Evolutionary conservation across 805 yeast species (phyloP).

Genomic region (Pichia californica): DNA sequence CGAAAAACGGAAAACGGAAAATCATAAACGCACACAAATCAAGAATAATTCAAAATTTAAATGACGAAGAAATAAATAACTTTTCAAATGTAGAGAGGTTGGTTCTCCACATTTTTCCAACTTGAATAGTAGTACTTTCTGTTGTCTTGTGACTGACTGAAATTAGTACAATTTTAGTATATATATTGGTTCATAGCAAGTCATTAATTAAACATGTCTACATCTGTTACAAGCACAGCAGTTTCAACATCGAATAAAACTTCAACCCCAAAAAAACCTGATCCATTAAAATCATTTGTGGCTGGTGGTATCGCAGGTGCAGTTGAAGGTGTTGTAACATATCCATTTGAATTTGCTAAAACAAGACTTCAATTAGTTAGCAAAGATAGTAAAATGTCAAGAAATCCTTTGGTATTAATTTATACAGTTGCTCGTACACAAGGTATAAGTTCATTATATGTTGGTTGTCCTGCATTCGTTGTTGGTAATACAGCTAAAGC

Average conservation of each 20-base stretch:
- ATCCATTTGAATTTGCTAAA: slow-evolving; percentile 96
- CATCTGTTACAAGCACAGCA: not conserved
- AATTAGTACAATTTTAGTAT: too few species aligned
- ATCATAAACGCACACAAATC: too few species aligned
- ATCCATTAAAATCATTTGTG: slow-evolving; percentile 74
- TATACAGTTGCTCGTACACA: slow-evolving; percentile 68
- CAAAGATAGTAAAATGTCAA: slow-evolving; percentile 54
- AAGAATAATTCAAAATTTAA: too few species aligned
- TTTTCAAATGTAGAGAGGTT: too few species aligned
- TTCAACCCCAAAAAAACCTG: slow-evolving; percentile 35
- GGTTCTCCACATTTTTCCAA: too few species aligned
- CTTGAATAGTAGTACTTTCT: too few species aligned
- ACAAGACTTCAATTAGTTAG: slow-evolving; percentile 82
- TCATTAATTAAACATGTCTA: too few species aligned
- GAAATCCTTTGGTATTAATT: slow-evolving; percentile 81
- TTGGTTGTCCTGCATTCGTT: slow-evolving; percentile 95
- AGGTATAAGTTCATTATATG: slow-evolving; percentile 74
- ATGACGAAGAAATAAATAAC: too few species aligned
- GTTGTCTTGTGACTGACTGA: too few species aligned
- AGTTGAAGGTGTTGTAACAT: slow-evolving; percentile 84
- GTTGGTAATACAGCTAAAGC: slow-evolving; percentile 96
- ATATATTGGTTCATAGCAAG: too few species aligned
- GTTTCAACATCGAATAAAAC: not conserved
- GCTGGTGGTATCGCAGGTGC: slow-evolving; percentile 99
- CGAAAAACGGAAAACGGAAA: too few species aligned